Evolutionary conservation across 2,329 filamentous ascomycete genomes (phyloP).

Genomic region (Fusarium sp.): DNA sequence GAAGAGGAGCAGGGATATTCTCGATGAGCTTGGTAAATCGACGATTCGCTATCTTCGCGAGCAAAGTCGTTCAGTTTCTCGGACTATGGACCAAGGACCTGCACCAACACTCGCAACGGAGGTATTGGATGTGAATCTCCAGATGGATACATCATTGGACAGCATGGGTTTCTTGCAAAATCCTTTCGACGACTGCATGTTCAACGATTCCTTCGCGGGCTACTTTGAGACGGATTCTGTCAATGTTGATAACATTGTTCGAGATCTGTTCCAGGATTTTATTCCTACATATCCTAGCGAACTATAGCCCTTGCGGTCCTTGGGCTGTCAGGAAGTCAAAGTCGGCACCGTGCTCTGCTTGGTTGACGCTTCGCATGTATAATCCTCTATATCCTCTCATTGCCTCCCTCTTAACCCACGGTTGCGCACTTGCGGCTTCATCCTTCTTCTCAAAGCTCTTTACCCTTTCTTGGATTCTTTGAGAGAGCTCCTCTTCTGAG

Average conservation of each 20-base stretch:
- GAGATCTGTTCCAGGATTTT: conserved; percentile 52
- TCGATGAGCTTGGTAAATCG: conserved; percentile 53
- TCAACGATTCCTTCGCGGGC: conserved; percentile 44
- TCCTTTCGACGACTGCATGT: conserved; percentile 42
- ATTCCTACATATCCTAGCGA: conserved; percentile 46
- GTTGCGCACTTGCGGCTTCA: conserved; percentile 31
- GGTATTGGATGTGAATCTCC: not conserved
- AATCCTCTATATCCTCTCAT: conserved; percentile 67
- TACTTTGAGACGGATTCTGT: conserved; percentile 46
- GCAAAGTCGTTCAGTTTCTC: not conserved
- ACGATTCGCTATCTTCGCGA: conserved; percentile 47
- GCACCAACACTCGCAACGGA: conserved; percentile 2
- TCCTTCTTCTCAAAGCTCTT: conserved; percentile 48
- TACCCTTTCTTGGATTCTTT: conserved; percentile 70
- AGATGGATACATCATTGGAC: not conserved
- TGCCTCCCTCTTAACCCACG: conserved; percentile 5
- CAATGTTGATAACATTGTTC: conserved; percentile 50
- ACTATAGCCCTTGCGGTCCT: conserved; percentile 41
- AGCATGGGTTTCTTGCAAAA: conserved; percentile 29
- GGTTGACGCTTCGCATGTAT: conserved; percentile 69
- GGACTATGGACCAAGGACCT: not conserved
- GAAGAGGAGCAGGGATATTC: conserved; percentile 57
- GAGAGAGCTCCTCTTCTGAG: conserved; percentile 74
- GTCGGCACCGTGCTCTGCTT: conserved; percentile 68
- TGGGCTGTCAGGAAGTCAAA: conserved; percentile 69